These are phyloP conservation scores for Plasmopara viticola DNA, from an alignment of 352 stramenopile species.

Conservation along the genomic window DNA sequence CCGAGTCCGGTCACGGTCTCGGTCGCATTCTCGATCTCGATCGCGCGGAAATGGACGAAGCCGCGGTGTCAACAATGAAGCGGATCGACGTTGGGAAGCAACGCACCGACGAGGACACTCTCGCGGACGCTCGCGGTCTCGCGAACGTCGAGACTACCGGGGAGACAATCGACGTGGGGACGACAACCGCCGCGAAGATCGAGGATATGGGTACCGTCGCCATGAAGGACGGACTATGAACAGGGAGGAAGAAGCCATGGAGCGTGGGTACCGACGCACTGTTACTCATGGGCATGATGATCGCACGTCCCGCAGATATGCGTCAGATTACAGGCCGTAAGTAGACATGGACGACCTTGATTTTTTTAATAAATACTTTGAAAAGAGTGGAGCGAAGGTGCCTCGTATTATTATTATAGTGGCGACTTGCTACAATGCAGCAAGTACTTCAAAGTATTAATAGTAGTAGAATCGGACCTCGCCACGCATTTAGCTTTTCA, in stretches of 20 bases:
- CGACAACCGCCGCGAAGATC: conserved; percentile 30
- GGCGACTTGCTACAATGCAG: not conserved
- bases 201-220: conserved; percentile 23
- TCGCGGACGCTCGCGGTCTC: conserved; percentile 16
- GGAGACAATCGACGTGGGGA: conserved; percentile 15
- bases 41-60: conserved; percentile 13
- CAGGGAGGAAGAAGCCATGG: conserved; percentile 25
- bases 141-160: conserved; percentile 24
- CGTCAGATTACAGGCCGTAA: conserved; percentile 40
- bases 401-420: not conserved
- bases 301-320: conserved; percentile 44
- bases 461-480: too few species aligned
- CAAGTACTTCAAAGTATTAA: not conserved
- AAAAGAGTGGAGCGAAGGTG: not conserved
- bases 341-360: conserved; percentile 1
- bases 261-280: conserved; percentile 35
- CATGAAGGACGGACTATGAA: conserved; percentile 17
- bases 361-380: not conserved
- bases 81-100: conserved; percentile 17
- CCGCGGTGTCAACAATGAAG: conserved; percentile 9
- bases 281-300: conserved; percentile 46
- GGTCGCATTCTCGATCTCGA: conserved; percentile 14
- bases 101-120: conserved; percentile 13
- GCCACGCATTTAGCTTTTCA: not conserved
- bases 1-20: conserved; percentile 23